These are phyloP conservation scores for Scutellaria barbata DNA, from an alignment of 257 asterid genomes.

Conservation along the genomic window DNA sequence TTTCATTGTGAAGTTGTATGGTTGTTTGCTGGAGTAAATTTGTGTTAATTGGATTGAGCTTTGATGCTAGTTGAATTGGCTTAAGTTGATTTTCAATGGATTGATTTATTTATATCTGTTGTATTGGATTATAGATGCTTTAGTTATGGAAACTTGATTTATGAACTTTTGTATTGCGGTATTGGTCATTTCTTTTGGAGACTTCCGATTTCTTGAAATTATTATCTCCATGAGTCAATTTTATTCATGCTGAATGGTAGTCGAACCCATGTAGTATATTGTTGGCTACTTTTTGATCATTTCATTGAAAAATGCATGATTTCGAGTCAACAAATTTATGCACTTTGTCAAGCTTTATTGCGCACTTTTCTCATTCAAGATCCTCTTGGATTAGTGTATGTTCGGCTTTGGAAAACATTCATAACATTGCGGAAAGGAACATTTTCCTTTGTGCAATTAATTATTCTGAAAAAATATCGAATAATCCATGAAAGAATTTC, in stretches of 20 bases:
- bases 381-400: not conserved
- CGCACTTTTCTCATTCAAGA: not conserved
- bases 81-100: not conserved
- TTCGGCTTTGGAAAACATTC: not conserved
- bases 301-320: not conserved
- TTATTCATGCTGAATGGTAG: slow-evolving; percentile 5
- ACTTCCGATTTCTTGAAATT: not conserved
- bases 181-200: not conserved
- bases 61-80: slow-evolving; percentile 4
- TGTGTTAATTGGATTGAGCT: slow-evolving; percentile 3
- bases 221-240: not conserved
- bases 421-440: not conserved
- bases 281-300: not conserved
- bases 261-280: not conserved
- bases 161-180: not conserved
- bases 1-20: slow-evolving; percentile 8
- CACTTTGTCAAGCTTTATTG: not conserved
- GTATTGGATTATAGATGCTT: slow-evolving; percentile 15
- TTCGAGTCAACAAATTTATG: not conserved
- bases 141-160: not conserved
- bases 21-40: not conserved
- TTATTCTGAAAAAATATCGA: not conserved
- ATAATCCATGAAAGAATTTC: not conserved
- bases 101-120: no score
- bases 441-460: not conserved